Evolutionary conservation across 176 grass and related monocot genomes (phyloP).

Genomic region (Ananas comosus): DNA sequence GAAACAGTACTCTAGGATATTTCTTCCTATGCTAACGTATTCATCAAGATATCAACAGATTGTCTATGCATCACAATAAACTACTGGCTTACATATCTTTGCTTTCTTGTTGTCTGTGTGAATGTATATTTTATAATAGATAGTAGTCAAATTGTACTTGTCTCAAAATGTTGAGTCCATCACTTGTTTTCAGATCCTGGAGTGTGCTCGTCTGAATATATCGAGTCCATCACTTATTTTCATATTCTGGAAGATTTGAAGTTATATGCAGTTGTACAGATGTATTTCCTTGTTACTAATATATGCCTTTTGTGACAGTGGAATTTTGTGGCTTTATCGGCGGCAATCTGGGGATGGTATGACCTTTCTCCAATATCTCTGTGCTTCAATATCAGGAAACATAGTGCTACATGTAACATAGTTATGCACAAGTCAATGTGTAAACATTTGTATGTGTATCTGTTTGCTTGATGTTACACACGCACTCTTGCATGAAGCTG

Average conservation of each 20-base stretch:
- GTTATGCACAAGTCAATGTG: no score
- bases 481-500: neutral
- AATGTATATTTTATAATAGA: no score
- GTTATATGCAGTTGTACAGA: neutral
- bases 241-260: neutral
- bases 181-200: neutral
- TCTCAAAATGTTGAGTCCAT: neutral
- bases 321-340: slow-evolving; percentile 79
- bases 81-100: no score
- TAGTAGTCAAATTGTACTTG: neutral
- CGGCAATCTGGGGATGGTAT: slow-evolving; percentile 78
- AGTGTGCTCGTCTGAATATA: neutral
- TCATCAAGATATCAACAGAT: no score
- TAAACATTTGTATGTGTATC: neutral
- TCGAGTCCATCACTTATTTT: neutral
- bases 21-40: no score
- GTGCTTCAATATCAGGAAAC: neutral
- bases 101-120: no score
- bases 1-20: neutral
- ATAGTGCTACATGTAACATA: no score
- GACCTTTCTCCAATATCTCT: slow-evolving; percentile 3
- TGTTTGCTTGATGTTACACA: neutral
- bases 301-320: slow-evolving; percentile 37
- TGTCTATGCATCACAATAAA: no score
- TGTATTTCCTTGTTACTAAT: slow-evolving; percentile 3